A percentile compares a stretch with the other conserved stretches of the same genome.
phyloP scores from a whole-genome alignment of 2,329 filamentous ascomycete species.

The Penicillium polonicum region DNA sequence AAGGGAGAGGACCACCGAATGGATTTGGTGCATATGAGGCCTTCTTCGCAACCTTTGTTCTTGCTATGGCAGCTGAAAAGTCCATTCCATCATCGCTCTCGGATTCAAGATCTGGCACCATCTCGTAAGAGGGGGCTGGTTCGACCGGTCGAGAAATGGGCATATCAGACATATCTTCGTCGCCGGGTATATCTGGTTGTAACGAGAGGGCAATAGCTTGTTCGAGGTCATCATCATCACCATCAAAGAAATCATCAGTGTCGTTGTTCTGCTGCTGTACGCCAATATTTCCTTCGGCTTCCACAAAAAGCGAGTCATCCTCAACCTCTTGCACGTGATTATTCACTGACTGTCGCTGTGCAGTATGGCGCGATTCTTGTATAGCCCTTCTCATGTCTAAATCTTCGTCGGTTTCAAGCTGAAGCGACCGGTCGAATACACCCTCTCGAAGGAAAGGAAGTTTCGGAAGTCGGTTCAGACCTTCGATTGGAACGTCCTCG shows the following conservation, averaged over 20 bases:
- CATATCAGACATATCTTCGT: slow-evolving; percentile 40
- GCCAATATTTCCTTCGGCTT: slow-evolving; percentile 44
- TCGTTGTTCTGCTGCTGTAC: slow-evolving; percentile 23
- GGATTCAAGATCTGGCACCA: slow-evolving; percentile 32
- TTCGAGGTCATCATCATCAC: slow-evolving; percentile 72
- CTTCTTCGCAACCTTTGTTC: slow-evolving; percentile 63
- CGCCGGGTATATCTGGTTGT: slow-evolving; percentile 47
- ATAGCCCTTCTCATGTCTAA: slow-evolving; percentile 49
- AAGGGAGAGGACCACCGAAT: slow-evolving; percentile 81
- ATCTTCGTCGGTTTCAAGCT: slow-evolving; percentile 31
- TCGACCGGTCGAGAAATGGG: slow-evolving; percentile 50
- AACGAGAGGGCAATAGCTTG: slow-evolving; percentile 84
- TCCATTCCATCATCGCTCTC: slow-evolving; percentile 74
- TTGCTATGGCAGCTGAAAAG: slow-evolving; percentile 71
- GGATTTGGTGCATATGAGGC: slow-evolving; percentile 44
- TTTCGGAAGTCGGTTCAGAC: slow-evolving; percentile 79
- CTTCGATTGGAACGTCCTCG: slow-evolving; percentile 89
- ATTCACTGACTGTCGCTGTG: neutral
- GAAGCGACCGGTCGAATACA: slow-evolving; percentile 38
- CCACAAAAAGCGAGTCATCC: slow-evolving; percentile 58
- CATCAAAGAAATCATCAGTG: slow-evolving; percentile 59
- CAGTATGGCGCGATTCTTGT: slow-evolving; percentile 42
- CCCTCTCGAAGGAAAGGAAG: slow-evolving; percentile 42
- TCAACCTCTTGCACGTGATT: slow-evolving; percentile 31
- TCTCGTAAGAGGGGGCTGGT: slow-evolving; percentile 23